These are phyloP conservation scores for Triticum timopheevii DNA, from an alignment of 176 grass and related monocot genomes.

Conservation along the genomic window DNA sequence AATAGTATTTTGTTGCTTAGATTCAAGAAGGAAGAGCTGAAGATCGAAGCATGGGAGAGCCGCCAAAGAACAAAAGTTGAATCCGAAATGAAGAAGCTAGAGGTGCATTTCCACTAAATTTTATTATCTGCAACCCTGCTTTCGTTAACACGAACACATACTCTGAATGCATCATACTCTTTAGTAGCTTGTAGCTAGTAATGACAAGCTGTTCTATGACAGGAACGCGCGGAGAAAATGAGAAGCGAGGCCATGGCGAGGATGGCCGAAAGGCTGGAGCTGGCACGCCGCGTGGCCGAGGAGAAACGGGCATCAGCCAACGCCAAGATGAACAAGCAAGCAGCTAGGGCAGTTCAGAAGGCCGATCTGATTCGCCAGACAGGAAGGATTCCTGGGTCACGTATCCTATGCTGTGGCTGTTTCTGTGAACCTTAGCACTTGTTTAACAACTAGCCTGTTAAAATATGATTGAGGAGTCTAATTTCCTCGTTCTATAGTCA, in stretches of 20 bases:
- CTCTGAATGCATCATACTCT: not conserved
- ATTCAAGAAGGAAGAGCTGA: conserved; percentile 86
- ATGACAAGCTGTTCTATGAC: not conserved
- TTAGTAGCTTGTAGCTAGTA: not conserved
- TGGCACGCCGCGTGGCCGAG: conserved; percentile 45
- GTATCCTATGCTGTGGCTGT: conserved; percentile 61
- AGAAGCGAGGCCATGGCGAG: conserved; percentile 52
- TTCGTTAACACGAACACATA: not conserved
- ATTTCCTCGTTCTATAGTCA: not conserved
- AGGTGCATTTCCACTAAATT: conserved; percentile 46
- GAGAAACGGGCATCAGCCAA: conserved; percentile 67
- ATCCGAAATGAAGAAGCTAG: conserved; percentile 68
- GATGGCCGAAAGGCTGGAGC: conserved; percentile 74
- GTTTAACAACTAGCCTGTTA: conserved; percentile 6
- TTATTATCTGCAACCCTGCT: not conserved
- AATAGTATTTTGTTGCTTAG: conserved; percentile 37
- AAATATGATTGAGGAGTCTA: conserved; percentile 19
- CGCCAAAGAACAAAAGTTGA: conserved; percentile 63
- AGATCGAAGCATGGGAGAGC: conserved; percentile 91
- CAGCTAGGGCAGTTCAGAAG: conserved; percentile 54
- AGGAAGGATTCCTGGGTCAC: conserved; percentile 59
- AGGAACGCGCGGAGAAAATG: conserved; percentile 75
- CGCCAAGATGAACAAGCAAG: conserved; percentile 67
- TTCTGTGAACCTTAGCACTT: conserved; percentile 45
- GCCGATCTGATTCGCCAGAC: conserved; percentile 70